phyloP scores from a whole-genome alignment of 2,329 filamentous ascomycete species.

The Acarospora socialis region DNA sequence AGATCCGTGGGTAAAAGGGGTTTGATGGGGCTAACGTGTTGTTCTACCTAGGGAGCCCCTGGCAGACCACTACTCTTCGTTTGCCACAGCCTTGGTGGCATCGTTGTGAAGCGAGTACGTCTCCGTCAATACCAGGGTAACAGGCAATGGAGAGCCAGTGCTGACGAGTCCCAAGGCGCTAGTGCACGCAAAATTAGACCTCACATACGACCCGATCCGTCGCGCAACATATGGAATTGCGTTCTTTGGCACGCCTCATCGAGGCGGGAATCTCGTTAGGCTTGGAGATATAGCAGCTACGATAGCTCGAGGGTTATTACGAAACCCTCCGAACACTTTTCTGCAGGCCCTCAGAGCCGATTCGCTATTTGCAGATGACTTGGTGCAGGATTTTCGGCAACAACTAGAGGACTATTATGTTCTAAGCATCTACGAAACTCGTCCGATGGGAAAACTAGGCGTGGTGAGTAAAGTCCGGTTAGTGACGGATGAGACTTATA shows the following conservation, averaged over 20 bases:
- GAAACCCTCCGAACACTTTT: constrained; percentile 14
- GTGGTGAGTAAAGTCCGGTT: not conserved
- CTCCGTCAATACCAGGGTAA: too few relatives aligned
- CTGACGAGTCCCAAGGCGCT: constrained; percentile 1
- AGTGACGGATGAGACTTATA: not conserved
- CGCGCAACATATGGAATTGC: constrained; percentile 13
- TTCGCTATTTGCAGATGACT: constrained; percentile 11
- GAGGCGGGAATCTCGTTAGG: constrained; percentile 13
- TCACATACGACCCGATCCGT: constrained; percentile 11
- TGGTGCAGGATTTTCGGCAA: constrained; percentile 6
- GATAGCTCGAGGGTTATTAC: constrained; percentile 11
- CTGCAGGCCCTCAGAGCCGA: constrained; percentile 14
- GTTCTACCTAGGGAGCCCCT: too few relatives aligned
- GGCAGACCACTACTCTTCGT: constrained; percentile 7
- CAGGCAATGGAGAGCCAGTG: too few relatives aligned
- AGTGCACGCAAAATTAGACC: constrained; percentile 9
- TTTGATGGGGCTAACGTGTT: too few relatives aligned
- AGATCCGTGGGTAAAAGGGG: too few relatives aligned
- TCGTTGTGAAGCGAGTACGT: constrained; percentile 18
- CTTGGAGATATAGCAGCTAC: constrained; percentile 13
- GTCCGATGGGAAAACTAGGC: not conserved
- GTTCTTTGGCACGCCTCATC: constrained; percentile 19
- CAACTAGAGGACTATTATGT: constrained; percentile 3
- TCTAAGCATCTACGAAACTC: constrained; percentile 5
- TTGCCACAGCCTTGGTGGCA: constrained; percentile 9